A percentile compares a stretch with the other conserved stretches of the same genome.
phyloP scores from a whole-genome alignment of 2,329 filamentous ascomycete genomes.

The Colletotrichum higginsianum region DNA sequence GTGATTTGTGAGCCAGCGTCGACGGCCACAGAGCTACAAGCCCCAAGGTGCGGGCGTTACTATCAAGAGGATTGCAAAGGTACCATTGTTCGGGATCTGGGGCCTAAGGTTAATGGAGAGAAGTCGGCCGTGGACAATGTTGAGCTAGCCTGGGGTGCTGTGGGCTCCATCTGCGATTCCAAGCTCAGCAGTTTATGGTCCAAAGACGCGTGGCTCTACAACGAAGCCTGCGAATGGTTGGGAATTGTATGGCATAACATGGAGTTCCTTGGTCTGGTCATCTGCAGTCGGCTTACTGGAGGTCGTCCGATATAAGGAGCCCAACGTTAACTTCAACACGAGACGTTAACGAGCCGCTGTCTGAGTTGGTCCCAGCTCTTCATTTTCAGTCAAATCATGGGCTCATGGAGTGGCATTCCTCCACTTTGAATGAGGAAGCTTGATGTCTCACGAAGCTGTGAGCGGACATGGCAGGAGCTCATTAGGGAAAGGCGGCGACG shows the following conservation, averaged over 20 bases:
- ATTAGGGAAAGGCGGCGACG: constrained; percentile 7
- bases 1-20: constrained; percentile 25
- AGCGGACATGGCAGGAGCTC: constrained; percentile 1
- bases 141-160: neutral
- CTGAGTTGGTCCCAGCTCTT: constrained; percentile 8
- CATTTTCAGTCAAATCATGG: neutral
- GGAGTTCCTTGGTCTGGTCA: neutral
- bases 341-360: neutral
- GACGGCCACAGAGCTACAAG: neutral
- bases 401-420: constrained; percentile 5
- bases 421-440: constrained; percentile 22
- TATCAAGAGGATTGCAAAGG: constrained; percentile 21
- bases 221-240: neutral
- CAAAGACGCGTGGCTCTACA: neutral
- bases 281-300: neutral
- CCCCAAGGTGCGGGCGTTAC: constrained; percentile 17
- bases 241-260: neutral
- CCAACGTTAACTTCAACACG: neutral
- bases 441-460: constrained; percentile 16
- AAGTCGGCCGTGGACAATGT: neutral
- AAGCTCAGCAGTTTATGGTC: neutral
- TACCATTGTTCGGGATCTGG: neutral
- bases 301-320: constrained; percentile 5
- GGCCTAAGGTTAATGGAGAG: neutral
- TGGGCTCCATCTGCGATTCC: neutral